Base-by-base conservation (phyloP, 768 basidiomycete genomes). In the Russula emetica region DNA sequence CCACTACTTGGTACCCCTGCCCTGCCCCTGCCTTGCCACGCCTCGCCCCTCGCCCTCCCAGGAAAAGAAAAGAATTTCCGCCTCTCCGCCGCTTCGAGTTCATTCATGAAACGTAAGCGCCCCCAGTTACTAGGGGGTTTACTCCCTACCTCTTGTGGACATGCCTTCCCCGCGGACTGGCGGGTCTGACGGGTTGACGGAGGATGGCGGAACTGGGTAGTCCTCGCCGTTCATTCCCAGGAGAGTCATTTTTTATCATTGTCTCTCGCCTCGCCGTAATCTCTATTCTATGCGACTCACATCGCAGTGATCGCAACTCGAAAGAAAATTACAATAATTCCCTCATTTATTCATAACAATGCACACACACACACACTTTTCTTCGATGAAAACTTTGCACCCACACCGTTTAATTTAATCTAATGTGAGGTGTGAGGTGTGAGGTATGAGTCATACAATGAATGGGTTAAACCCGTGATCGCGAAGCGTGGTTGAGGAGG, bases 121-220 rank as follows among this genome's bases (percentile, higher is more conserved):
- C 44, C 44, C 52, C 51, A 55, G 16, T 60, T 60, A 47, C 45
- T 22, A 6, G 11, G 26, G 36, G 55, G 49, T 18, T 32, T 58
- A 52, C 42, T 8, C 44, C 26, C 54, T 54, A n/a, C 62, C 52
- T 38, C 36, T 40, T 59, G 26, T 10, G 36, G 62, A 13, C 34
- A 59, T 63, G 5, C 44, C 9, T 47, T 30, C 62, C 62, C 62
- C 34, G 52, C 44, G 34, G 34, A 10, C 28, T 36, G 62, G 62
- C 52, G 16, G 5, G 24, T 6, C 32, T 38, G 38, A 6, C 38
- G 36, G 36, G 13, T 5, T 18, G 1, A 40, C 38, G 38, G 38
- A 40, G 38, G 16, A 16, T 5, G 38, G 14, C 38, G 5, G 38
- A 18, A 16, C 38, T 40, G 38, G 16, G 38, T 14, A 10, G 16